phyloP scores from a whole-genome alignment of 2,329 filamentous ascomycete genomes.

The Myriangium duriaei region DNA sequence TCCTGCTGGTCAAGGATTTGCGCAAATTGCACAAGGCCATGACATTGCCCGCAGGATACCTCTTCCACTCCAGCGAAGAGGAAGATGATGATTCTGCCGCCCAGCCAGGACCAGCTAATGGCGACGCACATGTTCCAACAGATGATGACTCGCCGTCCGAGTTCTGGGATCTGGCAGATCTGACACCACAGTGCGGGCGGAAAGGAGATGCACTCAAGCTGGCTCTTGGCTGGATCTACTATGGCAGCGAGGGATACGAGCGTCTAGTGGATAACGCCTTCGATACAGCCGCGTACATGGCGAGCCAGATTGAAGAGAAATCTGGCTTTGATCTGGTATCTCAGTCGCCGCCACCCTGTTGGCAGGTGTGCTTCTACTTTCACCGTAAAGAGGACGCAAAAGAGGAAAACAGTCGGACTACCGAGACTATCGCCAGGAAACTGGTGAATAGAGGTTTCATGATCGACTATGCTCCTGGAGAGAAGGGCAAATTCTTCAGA shows the following conservation, averaged over 20 bases:
- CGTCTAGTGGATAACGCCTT: conserved; percentile 55
- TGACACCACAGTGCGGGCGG: conserved; percentile 87
- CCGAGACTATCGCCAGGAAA: conserved; percentile 40
- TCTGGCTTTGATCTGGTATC: conserved; percentile 59
- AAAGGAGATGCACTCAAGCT: conserved; percentile 78
- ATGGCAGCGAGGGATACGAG: conserved; percentile 64
- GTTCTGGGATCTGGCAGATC: conserved; percentile 78
- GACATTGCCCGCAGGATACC: conserved; percentile 72
- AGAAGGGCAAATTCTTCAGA: conserved; percentile 52
- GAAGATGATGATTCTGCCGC: conserved; percentile 25
- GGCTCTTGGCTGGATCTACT: conserved; percentile 79
- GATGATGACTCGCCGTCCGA: conserved; percentile 30
- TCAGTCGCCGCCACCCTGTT: conserved; percentile 66
- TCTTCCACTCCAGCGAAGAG: conserved; percentile 31
- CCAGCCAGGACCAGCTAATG: conserved; percentile 13
- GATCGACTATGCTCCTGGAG: conserved; percentile 54
- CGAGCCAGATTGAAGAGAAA: conserved; percentile 41
- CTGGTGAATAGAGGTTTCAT: conserved; percentile 53
- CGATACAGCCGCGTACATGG: conserved; percentile 56
- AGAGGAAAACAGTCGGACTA: conserved; percentile 42
- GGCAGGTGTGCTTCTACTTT: conserved; percentile 94
- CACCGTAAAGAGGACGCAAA: conserved; percentile 37
- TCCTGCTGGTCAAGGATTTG: conserved; percentile 69
- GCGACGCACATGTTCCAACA: conserved; percentile 14
- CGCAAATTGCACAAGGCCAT: conserved; percentile 69